phyloP scores from a whole-genome alignment of 2,329 filamentous ascomycete species.

The Fusarium brevicatenulatum region DNA sequence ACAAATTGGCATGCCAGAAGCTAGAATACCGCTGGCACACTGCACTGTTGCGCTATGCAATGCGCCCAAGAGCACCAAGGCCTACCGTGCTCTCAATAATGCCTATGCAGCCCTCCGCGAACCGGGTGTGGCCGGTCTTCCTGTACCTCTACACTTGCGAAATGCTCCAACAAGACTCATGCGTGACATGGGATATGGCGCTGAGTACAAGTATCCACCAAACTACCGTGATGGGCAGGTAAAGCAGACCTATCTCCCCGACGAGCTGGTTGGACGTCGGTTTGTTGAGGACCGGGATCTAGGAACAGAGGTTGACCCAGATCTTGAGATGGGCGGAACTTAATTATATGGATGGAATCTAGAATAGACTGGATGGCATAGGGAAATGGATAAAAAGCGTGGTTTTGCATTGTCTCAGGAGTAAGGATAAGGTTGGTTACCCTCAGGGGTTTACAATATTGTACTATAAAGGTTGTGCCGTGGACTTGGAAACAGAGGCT shows the following conservation, averaged over 20 bases:
- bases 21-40: slow-evolving; percentile 90
- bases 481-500: slow-evolving; percentile 5
- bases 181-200: slow-evolving; percentile 91
- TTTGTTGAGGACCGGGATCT: slow-evolving; percentile 87
- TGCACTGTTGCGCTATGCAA: slow-evolving; percentile 82
- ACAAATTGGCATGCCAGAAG: slow-evolving; percentile 95
- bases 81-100: slow-evolving; percentile 84
- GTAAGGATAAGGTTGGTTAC: slow-evolving; percentile 16
- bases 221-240: slow-evolving; percentile 86
- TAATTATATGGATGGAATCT: not conserved
- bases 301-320: slow-evolving; percentile 80
- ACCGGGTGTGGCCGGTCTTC: slow-evolving; percentile 82
- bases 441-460: slow-evolving; percentile 9
- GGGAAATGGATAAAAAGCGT: slow-evolving; percentile 8
- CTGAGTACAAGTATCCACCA: slow-evolving; percentile 96
- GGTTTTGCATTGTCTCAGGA: slow-evolving; percentile 17
- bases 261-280: slow-evolving; percentile 71
- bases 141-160: slow-evolving; percentile 86
- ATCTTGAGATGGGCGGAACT: slow-evolving; percentile 58
- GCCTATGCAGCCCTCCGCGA: slow-evolving; percentile 83
- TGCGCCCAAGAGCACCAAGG: slow-evolving; percentile 86
- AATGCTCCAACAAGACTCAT: slow-evolving; percentile 94
- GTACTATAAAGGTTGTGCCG: slow-evolving; percentile 8
- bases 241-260: slow-evolving; percentile 89
- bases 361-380: not conserved